Conservation (phyloP, 75 land plant genomes). For the Pinus tabuliformis region DNA sequence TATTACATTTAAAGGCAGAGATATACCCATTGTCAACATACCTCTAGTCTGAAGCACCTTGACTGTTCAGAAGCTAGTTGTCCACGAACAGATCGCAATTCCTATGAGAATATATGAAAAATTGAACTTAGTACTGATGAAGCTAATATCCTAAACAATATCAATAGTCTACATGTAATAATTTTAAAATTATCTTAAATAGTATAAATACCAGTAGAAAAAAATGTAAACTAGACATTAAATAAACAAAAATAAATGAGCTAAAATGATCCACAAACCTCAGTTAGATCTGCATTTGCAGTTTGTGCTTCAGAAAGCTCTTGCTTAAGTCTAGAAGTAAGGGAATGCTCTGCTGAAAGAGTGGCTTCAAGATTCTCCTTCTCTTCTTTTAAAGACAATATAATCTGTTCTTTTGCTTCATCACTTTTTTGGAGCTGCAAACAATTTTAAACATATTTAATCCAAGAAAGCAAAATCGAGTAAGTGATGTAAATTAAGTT, state of each 20-base stretch:
- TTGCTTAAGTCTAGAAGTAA: constrained; percentile 57
- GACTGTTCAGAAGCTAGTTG: constrained; percentile 97
- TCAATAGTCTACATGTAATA: not conserved
- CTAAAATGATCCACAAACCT: constrained; percentile 32
- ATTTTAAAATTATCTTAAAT: not conserved
- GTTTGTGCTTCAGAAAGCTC: constrained; percentile 71
- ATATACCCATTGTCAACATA: constrained; percentile 10
- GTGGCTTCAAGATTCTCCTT: constrained; percentile 70
- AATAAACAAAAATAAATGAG: not conserved
- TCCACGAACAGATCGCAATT: constrained; percentile 88
- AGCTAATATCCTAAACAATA: not conserved
- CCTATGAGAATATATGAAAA: constrained; percentile 30
- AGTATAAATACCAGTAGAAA: constrained; percentile 9
- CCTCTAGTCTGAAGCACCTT: constrained; percentile 95
- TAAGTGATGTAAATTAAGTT: not conserved
- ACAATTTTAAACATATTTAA: not conserved
- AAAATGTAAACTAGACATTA: not conserved
- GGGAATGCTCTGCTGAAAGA: constrained; percentile 56
- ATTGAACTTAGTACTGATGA: not conserved
- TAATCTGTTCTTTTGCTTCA: constrained; percentile 26
- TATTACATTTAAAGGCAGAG: not conserved
- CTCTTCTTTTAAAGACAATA: constrained; percentile 44
- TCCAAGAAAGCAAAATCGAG: not conserved
- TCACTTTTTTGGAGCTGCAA: constrained; percentile 33
- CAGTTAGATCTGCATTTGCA: constrained; percentile 60